phyloP scores from a whole-genome alignment of 768 basidiomycete species.

The Podaxis sp. region DNA sequence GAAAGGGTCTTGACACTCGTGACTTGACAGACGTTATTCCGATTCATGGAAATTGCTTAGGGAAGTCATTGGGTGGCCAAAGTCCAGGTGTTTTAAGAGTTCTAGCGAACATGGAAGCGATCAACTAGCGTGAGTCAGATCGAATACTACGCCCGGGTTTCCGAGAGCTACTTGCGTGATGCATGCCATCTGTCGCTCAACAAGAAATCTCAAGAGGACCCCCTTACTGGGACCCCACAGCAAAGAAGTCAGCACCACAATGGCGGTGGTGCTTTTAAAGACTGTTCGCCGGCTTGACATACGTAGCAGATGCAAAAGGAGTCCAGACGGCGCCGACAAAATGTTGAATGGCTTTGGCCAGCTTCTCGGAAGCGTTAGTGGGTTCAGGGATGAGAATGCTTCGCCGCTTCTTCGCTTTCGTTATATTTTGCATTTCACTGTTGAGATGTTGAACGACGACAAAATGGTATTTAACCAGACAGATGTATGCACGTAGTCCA shows the following conservation, averaged over 20 bases:
- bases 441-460: neutral
- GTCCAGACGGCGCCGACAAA: neutral
- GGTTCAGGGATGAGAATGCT: neutral
- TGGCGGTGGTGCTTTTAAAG: too few relatives aligned
- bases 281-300: too few relatives aligned
- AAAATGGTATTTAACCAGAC: too few relatives aligned
- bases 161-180: too few relatives aligned
- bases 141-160: too few relatives aligned
- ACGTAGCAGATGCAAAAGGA: too few relatives aligned
- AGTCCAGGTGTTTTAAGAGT: neutral
- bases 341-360: neutral
- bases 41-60: neutral
- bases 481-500: too few relatives aligned
- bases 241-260: too few relatives aligned
- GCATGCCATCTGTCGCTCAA: too few relatives aligned
- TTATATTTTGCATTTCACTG: neutral
- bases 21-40: too few relatives aligned
- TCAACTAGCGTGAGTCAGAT: neutral
- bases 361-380: neutral
- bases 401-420: neutral
- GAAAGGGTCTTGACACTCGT: neutral
- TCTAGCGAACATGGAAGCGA: neutral
- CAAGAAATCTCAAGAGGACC: too few relatives aligned
- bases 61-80: neutral
- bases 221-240: too few relatives aligned